Conservation (phyloP, 1,284 basidiomycete genomes). For the Mrakiaceae sp. region DNA sequence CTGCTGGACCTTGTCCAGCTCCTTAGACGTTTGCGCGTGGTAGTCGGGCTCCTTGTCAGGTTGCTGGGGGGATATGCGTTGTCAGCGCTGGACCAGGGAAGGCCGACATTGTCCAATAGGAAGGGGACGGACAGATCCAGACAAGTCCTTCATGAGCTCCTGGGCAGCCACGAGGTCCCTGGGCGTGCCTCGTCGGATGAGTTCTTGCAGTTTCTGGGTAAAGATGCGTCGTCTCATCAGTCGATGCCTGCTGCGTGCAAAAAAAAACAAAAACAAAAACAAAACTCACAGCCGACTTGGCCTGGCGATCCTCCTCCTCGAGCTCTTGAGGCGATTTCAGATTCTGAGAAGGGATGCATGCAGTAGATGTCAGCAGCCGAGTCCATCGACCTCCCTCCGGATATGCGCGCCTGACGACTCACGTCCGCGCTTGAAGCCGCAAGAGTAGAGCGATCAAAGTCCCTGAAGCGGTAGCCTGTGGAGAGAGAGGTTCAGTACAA, state of each 20-base stretch:
- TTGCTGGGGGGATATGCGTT: constrained; percentile 39
- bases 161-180: constrained; percentile 91
- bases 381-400: background rate
- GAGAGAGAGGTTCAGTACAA: background rate
- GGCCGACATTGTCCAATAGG: background rate
- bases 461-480: constrained; percentile 74
- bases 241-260: too few species aligned
- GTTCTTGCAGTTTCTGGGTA: constrained; percentile 77
- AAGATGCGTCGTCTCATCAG: background rate
- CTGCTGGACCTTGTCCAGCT: constrained; percentile 87
- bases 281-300: constrained; percentile 62
- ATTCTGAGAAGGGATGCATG: constrained; percentile 43
- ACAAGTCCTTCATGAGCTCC: constrained; percentile 92
- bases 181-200: constrained; percentile 90
- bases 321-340: constrained; percentile 92
- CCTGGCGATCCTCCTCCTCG: constrained; percentile 87
- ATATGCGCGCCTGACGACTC: constrained; percentile 29
- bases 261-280: too few species aligned
- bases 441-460: constrained; percentile 38
- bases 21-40: constrained; percentile 71
- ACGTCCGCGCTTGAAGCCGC: constrained; percentile 40
- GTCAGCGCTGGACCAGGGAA: background rate
- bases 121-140: constrained; percentile 36
- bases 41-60: constrained; percentile 91
- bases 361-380: background rate